Base-by-base conservation (phyloP, 257 asterid genomes). In the Capsicum rhomboideum region DNA sequence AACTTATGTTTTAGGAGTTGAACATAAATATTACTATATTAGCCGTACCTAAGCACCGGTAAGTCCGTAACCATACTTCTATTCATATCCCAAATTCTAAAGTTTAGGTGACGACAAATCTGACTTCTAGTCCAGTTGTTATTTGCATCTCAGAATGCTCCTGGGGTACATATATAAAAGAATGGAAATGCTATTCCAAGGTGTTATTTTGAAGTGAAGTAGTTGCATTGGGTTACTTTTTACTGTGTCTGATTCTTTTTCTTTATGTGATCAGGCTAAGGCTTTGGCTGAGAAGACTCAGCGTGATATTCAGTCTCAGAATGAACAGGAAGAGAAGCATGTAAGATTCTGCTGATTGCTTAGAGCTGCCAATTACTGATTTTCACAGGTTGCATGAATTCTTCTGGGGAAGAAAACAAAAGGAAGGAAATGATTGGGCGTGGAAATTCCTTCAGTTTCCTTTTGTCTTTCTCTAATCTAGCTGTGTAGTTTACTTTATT, bases 221-320 rank as follows among this genome's bases (percentile, higher is more conserved):
- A 50, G 11, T 50, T 77, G 82, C 46, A 50, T 50, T 77, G 44
- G 18, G 44, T 52, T 10, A 50, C n/a, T 50, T 28, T 10, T 50
- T 77, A 77, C 46, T 1, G 9, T 34, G 26, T 26, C 82, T 77
- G 61, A 77, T 77, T 77, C 44, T 77, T 2, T 28, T 77, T 29
- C 63, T 85, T 84, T 82, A 55, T 79, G 77, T 87, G 86, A 87
- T 75, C 93, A 96, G 99, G 98, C 93, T 83, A 90, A 90, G 89
- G 99, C 97, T 63, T 92, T 94, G 87, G 94, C 92, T 86, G 96
- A 90, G 90, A 96, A 94, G 91, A 96, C 91, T 87, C 94, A 88
- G 86, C 98, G 99, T 85, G 99, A 96, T 92, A 89, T 88, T 88
- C 92, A 90, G 88, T 85, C 85, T 83, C 98, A 90, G 89, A 84